These are phyloP conservation scores for Clarkia xantiana DNA, from an alignment of 345 rosid genomes.

Conservation along the genomic window DNA sequence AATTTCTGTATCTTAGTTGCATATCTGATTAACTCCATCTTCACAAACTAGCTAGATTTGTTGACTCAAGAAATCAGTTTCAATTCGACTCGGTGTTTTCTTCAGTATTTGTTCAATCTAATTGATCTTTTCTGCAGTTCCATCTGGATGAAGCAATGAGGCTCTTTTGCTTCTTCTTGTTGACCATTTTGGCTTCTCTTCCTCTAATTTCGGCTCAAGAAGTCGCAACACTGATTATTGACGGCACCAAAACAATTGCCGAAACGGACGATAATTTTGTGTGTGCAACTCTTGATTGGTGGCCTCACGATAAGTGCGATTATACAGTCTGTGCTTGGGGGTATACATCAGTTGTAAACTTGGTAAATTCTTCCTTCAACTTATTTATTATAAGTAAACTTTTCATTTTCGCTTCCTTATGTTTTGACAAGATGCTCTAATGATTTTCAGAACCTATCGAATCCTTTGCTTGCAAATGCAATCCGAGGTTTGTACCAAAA, in stretches of 20 bases:
- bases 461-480: slow-evolving; percentile 65
- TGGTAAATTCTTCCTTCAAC: slow-evolving; percentile 31
- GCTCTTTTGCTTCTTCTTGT: slow-evolving; percentile 15
- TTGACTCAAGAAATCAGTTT: too few species aligned
- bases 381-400: neutral
- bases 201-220: slow-evolving; percentile 36
- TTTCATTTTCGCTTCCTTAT: neutral
- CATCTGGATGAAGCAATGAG: slow-evolving; percentile 25
- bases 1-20: too few species aligned
- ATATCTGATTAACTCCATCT: too few species aligned
- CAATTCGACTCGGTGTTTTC: too few species aligned
- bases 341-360: slow-evolving; percentile 53
- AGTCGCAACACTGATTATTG: slow-evolving; percentile 32
- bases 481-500: slow-evolving; percentile 43
- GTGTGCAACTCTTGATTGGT: slow-evolving; percentile 99
- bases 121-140: neutral
- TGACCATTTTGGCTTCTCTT: slow-evolving; percentile 30
- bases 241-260: slow-evolving; percentile 42
- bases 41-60: too few species aligned
- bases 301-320: slow-evolving; percentile 98
- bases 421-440: neutral
- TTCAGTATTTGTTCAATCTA: neutral
- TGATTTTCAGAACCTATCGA: slow-evolving; percentile 60
- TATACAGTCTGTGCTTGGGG: slow-evolving; percentile 90
- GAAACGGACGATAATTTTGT: slow-evolving; percentile 65